Evolutionary conservation across 257 asterid genomes (phyloP).

Genomic region (Coffea canephora): DNA sequence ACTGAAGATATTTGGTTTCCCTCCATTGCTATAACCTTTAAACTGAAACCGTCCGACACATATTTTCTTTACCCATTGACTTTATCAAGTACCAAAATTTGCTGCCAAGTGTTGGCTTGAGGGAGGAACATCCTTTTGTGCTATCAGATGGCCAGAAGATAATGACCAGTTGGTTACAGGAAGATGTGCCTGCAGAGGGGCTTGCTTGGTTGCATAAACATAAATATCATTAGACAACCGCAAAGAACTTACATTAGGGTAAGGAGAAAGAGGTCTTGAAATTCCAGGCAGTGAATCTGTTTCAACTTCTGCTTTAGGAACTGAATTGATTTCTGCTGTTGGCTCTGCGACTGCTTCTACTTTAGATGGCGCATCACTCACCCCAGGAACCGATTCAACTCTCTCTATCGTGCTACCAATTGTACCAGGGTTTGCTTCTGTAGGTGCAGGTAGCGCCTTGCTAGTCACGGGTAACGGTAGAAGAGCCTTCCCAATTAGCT

Average conservation of each 20-base stretch:
- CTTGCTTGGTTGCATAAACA: neutral
- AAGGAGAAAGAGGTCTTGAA: slow-evolving; percentile 80
- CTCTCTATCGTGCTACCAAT: slow-evolving; percentile 19
- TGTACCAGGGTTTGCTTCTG: slow-evolving; percentile 31
- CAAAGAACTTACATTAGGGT: slow-evolving; percentile 63
- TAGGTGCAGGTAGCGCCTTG: slow-evolving; percentile 68
- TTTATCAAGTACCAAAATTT: neutral
- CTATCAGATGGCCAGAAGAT: neutral
- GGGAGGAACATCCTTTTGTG: neutral
- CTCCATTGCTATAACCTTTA: neutral
- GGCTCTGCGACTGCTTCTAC: slow-evolving; percentile 43
- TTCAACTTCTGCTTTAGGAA: slow-evolving; percentile 46
- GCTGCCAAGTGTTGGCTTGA: too few species aligned
- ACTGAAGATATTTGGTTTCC: neutral
- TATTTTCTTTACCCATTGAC: neutral
- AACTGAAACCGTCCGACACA: too few species aligned
- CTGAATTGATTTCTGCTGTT: slow-evolving; percentile 56
- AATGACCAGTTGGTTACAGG: neutral
- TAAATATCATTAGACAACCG: neutral
- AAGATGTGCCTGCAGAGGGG: neutral
- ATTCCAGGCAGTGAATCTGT: slow-evolving; percentile 42
- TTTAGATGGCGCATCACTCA: slow-evolving; percentile 28
- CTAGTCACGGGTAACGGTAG: slow-evolving; percentile 50
- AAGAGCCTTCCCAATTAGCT: slow-evolving; percentile 90
- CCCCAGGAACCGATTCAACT: slow-evolving; percentile 42